Evolutionary conservation across 2,329 filamentous ascomycete species (phyloP), one percentile per base, ranked within the genome.

Genomic region (Aureobasidium sp.): DNA sequence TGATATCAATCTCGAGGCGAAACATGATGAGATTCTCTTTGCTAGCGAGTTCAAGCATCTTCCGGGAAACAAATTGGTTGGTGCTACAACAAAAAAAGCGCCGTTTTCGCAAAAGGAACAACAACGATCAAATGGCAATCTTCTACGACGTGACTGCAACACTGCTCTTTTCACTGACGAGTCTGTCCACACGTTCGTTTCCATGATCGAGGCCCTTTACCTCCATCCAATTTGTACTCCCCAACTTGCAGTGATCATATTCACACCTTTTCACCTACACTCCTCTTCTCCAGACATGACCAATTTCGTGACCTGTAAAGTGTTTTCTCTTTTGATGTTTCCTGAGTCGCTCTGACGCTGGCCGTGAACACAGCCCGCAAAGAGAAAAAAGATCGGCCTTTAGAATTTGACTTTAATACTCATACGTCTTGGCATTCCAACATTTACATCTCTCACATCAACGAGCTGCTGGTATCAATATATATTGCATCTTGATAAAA

Each of bases 1-100:
- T 39, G 45, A 47, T 53, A 44, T 38, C 40, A 54, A 39, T 54
- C 52, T 48, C 48, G 52, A 42, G 53, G 44, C 45, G 51, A 32
- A 35, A 45, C 47, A 40, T 55, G 42, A 50, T 40, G 53, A 42
- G 39, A 34, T 55, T 50, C 44, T 55, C 53, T 55, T 55, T 55
- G 53, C 53, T 55, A 55, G 53, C 53, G 53, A 41, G 42, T 50
- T 42, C 30, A 50, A 48, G 39, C 44, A 48, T 48, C 45, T 47
- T 54, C 52, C 44, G 42, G 44, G 44, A 30, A 6, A 54, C 35
- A 41, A 49, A 34, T 49, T 49, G 42, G 42, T 22, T 49, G 42
- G 52, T 54, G 52, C 40, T 41, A 34, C 34, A n/a, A n/a, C n/a
- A 53, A 53, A 45, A 53, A 51, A 49, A 51, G 48, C 48, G 48